A percentile compares a stretch with the other conserved stretches of the same genome.
Conservation (phyloP, 139 green algal species). For the Diplosphaera chodatii region DNA sequence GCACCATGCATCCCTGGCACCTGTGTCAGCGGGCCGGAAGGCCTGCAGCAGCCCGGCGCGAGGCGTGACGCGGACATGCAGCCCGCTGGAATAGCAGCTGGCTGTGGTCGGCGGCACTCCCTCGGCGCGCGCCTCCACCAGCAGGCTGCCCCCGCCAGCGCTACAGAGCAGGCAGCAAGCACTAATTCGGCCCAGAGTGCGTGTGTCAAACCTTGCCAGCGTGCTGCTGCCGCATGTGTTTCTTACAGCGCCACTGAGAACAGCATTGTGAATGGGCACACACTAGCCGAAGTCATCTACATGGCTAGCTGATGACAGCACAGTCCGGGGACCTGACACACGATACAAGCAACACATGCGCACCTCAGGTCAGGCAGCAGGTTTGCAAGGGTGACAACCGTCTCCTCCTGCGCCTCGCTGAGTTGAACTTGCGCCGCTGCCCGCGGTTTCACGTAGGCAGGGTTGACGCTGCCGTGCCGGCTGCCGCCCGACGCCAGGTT, state of each 20-base stretch:
- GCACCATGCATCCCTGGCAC: too few relatives aligned
- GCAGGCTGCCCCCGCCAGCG: not conserved
- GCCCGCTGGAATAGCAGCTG: not conserved
- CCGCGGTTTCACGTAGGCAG: not conserved
- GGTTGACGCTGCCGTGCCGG: not conserved
- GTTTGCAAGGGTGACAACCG: not conserved
- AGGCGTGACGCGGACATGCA: not conserved
- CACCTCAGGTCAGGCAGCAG: not conserved
- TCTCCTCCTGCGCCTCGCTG: not conserved
- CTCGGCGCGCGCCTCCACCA: constrained; percentile 5
- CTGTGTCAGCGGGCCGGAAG: not conserved
- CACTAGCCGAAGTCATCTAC: too few relatives aligned
- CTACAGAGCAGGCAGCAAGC: not conserved
- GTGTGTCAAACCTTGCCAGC: too few relatives aligned
- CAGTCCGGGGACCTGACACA: too few relatives aligned
- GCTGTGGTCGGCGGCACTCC: constrained; percentile 1
- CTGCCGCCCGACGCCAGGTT: not conserved
- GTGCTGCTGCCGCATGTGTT: too few relatives aligned
- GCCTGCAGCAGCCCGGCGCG: constrained; percentile 12
- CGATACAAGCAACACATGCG: not conserved
- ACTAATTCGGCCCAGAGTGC: too few relatives aligned
- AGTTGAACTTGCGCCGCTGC: not conserved
- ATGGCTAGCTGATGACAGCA: too few relatives aligned
- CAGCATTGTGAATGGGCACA: too few relatives aligned
- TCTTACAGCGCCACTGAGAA: too few relatives aligned